These are phyloP conservation scores for Tuber aestivum DNA, from an alignment of 495 filamentous ascomycete species.

Conservation along the genomic window DNA sequence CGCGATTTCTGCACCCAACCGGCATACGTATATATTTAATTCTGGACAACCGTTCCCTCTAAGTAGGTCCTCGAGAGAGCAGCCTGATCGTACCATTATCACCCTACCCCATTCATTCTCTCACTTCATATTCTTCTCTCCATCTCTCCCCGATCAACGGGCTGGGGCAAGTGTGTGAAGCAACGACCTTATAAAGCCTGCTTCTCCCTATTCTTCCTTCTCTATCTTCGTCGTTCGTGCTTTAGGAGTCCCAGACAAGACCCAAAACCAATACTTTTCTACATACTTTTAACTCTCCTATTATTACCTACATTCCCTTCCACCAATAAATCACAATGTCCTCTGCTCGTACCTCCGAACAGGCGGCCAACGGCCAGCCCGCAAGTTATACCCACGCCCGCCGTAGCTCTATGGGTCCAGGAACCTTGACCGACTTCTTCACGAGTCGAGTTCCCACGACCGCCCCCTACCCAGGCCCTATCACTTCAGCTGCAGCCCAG, in stretches of 20 bases:
- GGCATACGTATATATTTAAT: constrained; percentile 31
- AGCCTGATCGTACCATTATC: constrained; percentile 36
- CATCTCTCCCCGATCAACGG: constrained; percentile 15
- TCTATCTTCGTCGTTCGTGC: constrained; percentile 16
- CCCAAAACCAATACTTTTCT: constrained; percentile 17
- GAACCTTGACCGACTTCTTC: constrained; percentile 54
- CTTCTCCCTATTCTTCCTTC: constrained; percentile 28
- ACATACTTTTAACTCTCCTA: constrained; percentile 12
- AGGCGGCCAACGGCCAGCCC: constrained; percentile 23
- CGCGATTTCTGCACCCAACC: constrained; percentile 16
- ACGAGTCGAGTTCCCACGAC: constrained; percentile 43
- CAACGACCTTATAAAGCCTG: constrained; percentile 7
- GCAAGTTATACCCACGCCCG: constrained; percentile 41
- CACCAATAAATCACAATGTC: constrained; percentile 27
- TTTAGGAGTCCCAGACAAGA: constrained; percentile 17
- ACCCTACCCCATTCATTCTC: constrained; percentile 8
- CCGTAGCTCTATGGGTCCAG: constrained; percentile 53
- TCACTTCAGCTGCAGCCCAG: constrained; percentile 60
- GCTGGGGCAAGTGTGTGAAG: constrained; percentile 11
- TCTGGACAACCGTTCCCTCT: constrained; percentile 16
- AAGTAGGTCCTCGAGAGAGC: constrained; percentile 9
- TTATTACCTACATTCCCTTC: constrained; percentile 11
- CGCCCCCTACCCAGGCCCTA: constrained; percentile 55
- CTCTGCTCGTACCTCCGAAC: constrained; percentile 25
- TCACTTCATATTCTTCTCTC: constrained; percentile 20